These are phyloP conservation scores for Pseudogymnoascus pannorum DNA, from an alignment of 2,329 filamentous ascomycete species.

Conservation along the genomic window DNA sequence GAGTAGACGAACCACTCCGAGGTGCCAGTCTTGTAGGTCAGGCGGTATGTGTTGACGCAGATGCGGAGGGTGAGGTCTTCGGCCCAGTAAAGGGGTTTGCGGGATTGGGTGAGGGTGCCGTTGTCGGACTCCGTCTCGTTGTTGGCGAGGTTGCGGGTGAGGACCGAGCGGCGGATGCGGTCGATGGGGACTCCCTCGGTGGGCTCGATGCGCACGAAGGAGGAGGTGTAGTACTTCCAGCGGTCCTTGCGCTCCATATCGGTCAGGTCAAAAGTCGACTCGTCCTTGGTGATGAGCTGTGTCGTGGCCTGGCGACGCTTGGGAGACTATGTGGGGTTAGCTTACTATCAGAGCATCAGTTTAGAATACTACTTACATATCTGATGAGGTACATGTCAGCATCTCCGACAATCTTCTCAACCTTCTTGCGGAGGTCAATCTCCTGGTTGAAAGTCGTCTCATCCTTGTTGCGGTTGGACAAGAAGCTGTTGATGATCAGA, in stretches of 20 bases:
- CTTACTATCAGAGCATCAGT: conserved; percentile 14
- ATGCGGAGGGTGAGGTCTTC: conserved; percentile 67
- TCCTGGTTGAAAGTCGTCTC: conserved; percentile 86
- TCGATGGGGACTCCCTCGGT: conserved; percentile 69
- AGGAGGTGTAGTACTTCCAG: conserved; percentile 95
- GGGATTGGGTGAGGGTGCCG: conserved; percentile 46
- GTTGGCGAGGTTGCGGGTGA: conserved; percentile 44
- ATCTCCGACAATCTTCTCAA: conserved; percentile 88
- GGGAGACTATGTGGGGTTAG: conserved; percentile 51
- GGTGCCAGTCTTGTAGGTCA: conserved; percentile 66
- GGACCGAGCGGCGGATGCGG: conserved; percentile 59
- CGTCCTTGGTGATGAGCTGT: conserved; percentile 61
- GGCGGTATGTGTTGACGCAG: conserved; percentile 70
- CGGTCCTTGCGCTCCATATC: conserved; percentile 75
- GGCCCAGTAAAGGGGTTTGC: conserved; percentile 49
- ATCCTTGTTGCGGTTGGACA: conserved; percentile 70
- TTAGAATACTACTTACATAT: conserved; percentile 60
- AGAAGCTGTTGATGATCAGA: conserved; percentile 82
- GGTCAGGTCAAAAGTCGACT: conserved; percentile 77
- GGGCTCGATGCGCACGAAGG: conserved; percentile 79
- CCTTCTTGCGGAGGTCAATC: conserved; percentile 82
- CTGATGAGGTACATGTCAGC: conserved; percentile 84
- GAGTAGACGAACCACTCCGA: conserved; percentile 63
- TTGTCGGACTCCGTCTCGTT: conserved; percentile 56
- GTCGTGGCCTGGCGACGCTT: conserved; percentile 60